These are phyloP conservation scores for Trypanosoma caninum DNA, from an alignment of 208 protist species.

Conservation along the genomic window DNA sequence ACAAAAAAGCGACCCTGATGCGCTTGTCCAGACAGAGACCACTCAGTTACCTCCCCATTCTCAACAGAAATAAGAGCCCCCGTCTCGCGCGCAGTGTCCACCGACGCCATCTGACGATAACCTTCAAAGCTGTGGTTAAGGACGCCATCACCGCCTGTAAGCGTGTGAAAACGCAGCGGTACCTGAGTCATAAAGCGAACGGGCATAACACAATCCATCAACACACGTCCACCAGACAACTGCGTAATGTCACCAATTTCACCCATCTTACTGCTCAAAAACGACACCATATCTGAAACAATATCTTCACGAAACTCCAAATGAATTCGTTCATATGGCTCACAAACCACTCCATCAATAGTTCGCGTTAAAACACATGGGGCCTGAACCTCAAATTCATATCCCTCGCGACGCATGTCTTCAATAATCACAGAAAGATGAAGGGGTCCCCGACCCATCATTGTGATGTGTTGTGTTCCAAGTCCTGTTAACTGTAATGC, in stretches of 20 bases:
- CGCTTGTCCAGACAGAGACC: slow-evolving; percentile 68
- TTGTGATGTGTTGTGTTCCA: slow-evolving; percentile 56
- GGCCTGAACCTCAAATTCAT: slow-evolving; percentile 95
- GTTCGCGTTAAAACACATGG: slow-evolving; percentile 87
- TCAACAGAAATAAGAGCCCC: slow-evolving; percentile 90
- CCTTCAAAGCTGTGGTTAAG: slow-evolving; percentile 88
- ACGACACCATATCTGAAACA: slow-evolving; percentile 74
- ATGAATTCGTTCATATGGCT: slow-evolving; percentile 80
- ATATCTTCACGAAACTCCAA: slow-evolving; percentile 81
- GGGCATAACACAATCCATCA: slow-evolving; percentile 86
- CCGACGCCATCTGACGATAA: slow-evolving; percentile 66
- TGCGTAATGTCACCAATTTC: slow-evolving; percentile 87
- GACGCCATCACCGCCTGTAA: slow-evolving; percentile 86
- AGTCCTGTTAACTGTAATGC: slow-evolving; percentile 65
- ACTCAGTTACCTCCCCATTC: slow-evolving; percentile 82
- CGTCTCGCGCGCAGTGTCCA: slow-evolving; percentile 64
- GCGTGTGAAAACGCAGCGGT: slow-evolving; percentile 81
- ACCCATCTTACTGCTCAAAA: slow-evolving; percentile 84
- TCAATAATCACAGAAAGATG: slow-evolving; percentile 98
- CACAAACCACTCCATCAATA: slow-evolving; percentile 76
- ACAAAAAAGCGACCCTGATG: slow-evolving; percentile 88
- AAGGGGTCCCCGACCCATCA: slow-evolving; percentile 95
- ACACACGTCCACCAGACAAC: slow-evolving; percentile 68
- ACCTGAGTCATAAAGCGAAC: slow-evolving; percentile 84
- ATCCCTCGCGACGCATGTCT: slow-evolving; percentile 97